Conservation (phyloP, 2,329 filamentous ascomycete genomes). For the Monosporascus cannonballus region DNA sequence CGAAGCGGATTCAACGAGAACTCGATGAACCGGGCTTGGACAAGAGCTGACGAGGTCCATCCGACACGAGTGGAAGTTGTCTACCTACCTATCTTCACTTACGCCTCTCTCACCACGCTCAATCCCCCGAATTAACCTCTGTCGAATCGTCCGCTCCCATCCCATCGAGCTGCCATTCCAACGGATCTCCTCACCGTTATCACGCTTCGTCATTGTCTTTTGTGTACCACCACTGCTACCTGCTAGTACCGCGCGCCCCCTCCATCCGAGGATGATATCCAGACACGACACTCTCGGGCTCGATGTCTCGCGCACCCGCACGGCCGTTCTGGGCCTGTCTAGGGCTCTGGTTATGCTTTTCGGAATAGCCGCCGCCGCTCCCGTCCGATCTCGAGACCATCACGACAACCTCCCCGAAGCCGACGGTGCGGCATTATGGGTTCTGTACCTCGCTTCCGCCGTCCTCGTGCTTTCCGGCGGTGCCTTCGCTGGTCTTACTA, state of each 20-base stretch:
- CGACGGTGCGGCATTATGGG: constrained; percentile 64
- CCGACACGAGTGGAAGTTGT: no score
- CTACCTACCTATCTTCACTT: no score
- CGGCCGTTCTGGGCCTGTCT: constrained; percentile 43
- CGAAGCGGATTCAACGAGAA: no score
- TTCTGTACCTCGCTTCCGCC: constrained; percentile 73
- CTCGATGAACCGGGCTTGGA: no score
- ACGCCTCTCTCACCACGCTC: no score
- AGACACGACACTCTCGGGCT: background rate
- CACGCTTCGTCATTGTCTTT: background rate
- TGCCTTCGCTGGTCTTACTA: constrained; percentile 90
- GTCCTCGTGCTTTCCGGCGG: constrained; percentile 81
- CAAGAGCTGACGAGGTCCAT: no score
- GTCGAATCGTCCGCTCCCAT: background rate
- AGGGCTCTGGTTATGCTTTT: constrained; percentile 28
- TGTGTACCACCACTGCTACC: background rate
- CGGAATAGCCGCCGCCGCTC: constrained; percentile 39
- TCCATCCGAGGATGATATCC: constrained; percentile 16
- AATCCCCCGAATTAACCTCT: no score
- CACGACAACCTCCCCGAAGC: constrained; percentile 43
- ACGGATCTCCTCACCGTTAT: background rate
- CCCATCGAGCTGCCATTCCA: background rate
- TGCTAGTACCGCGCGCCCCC: background rate
- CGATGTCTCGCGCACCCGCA: constrained; percentile 33
- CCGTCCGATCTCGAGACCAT: constrained; percentile 31